Conservation (phyloP, 345 rosid species). For the Melastoma malabathricum region DNA sequence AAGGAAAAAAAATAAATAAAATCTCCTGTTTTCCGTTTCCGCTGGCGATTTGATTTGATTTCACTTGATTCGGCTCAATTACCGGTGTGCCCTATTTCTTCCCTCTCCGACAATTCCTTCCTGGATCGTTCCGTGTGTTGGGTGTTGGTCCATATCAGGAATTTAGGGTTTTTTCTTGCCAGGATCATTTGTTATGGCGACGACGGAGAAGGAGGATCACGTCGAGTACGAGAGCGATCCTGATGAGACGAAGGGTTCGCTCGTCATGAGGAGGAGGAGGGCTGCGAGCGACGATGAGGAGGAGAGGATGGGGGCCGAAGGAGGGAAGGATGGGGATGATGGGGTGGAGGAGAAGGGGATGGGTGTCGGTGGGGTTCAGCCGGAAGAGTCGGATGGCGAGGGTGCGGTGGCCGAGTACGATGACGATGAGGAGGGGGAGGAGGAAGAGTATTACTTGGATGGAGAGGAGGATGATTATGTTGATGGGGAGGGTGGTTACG, state of each 20-base stretch:
- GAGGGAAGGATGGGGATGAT: conserved; percentile 9
- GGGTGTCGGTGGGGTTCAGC: conserved; percentile 29
- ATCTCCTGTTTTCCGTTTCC: too few species aligned
- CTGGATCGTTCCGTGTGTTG: too few species aligned
- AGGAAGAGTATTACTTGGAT: conserved; percentile 18
- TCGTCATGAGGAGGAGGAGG: conserved; percentile 58
- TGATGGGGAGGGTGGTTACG: conserved; percentile 19
- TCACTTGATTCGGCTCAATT: too few species aligned
- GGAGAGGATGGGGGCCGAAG: conserved; percentile 13
- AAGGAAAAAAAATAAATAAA: too few species aligned
- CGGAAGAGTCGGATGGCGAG: conserved; percentile 65
- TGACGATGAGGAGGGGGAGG: conserved; percentile 25
- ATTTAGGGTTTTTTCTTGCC: too few species aligned
- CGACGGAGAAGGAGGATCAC: conserved; percentile 34
- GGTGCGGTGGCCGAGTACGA: conserved; percentile 53
- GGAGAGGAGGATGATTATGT: conserved; percentile 19
- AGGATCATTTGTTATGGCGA: conserved; percentile 19
- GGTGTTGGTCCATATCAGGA: too few species aligned
- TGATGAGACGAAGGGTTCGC: conserved; percentile 58
- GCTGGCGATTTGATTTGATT: too few species aligned
- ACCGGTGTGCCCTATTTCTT: too few species aligned
- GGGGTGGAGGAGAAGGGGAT: conserved; percentile 12
- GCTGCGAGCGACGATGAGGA: conserved; percentile 87
- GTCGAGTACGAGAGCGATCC: conserved; percentile 83
- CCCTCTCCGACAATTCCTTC: too few species aligned